Percentiles rank a stretch among this genome's conserved stretches.
phyloP scores from a whole-genome alignment of 176 grass and related monocot species.

The Raddia guianensis region DNA sequence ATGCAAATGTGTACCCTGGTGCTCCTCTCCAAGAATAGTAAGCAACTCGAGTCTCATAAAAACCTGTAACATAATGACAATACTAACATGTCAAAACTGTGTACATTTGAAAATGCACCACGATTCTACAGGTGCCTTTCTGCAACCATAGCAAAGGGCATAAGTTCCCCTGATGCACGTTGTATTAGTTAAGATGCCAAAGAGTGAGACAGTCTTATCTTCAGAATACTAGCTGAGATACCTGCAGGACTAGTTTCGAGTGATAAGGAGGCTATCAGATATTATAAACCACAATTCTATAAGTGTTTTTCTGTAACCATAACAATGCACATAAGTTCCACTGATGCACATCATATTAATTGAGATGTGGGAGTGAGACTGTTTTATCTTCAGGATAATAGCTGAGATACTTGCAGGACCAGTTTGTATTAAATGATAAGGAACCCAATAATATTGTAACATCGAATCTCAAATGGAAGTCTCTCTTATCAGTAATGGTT shows the following conservation, averaged over 20 bases:
- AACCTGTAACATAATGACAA: conserved; percentile 55
- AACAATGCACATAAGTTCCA: conserved; percentile 5
- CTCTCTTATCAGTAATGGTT: not conserved
- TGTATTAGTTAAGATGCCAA: not conserved
- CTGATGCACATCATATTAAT: not conserved
- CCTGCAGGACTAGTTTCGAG: not conserved
- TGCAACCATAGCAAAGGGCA: not conserved
- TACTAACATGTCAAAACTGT: not conserved
- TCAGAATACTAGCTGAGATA: no score
- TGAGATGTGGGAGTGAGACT: not conserved
- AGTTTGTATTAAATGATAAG: not conserved
- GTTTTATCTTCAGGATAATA: not conserved
- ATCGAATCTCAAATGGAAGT: not conserved
- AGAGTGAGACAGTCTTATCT: not conserved
- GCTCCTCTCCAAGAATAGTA: conserved; percentile 98
- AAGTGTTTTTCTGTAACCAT: not conserved
- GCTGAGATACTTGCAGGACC: not conserved
- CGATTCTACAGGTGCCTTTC: not conserved
- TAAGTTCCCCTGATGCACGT: not conserved
- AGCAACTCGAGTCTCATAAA: conserved; percentile 90
- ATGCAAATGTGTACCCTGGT: conserved; percentile 74
- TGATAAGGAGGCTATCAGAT: not conserved
- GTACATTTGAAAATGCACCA: not conserved
- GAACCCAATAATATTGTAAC: not conserved
- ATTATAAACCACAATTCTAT: not conserved